phyloP scores from a whole-genome alignment of 352 stramenopile species.

The Phytophthora europaea region DNA sequence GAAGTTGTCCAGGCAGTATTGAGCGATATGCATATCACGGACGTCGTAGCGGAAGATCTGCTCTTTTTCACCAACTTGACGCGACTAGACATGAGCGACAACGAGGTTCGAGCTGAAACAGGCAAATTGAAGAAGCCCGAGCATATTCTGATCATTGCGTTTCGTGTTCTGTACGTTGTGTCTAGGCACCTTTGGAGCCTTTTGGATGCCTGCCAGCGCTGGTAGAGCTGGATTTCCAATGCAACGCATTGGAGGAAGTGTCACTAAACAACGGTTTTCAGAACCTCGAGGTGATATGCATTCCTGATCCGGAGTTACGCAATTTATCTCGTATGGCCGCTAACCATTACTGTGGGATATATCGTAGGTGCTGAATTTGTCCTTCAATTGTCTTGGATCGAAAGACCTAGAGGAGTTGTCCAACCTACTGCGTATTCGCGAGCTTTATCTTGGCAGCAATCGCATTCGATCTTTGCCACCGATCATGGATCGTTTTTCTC shows the following conservation, averaged over 20 bases:
- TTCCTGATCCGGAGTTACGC: not conserved
- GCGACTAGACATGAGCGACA: conserved; percentile 86
- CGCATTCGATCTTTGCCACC: conserved; percentile 73
- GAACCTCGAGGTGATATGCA: conserved; percentile 58
- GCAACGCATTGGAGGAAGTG: conserved; percentile 72
- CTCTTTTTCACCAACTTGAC: conserved; percentile 83
- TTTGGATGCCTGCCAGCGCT: conserved; percentile 75
- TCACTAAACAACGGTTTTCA: conserved; percentile 65
- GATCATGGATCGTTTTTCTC: conserved; percentile 81
- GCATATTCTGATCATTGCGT: not conserved
- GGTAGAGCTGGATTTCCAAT: conserved; percentile 83
- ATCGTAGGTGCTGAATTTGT: conserved; percentile 75
- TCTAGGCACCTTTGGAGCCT: conserved; percentile 65
- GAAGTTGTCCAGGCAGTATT: conserved; percentile 74
- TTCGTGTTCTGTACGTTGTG: not conserved
- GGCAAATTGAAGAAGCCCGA: not conserved
- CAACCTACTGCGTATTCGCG: conserved; percentile 77
- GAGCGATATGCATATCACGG: conserved; percentile 66
- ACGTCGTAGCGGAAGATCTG: conserved; percentile 76
- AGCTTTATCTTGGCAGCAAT: conserved; percentile 84
- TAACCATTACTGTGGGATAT: not conserved
- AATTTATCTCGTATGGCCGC: not conserved
- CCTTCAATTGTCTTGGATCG: conserved; percentile 78
- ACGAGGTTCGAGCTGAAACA: conserved; percentile 53
- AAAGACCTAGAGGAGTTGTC: conserved; percentile 78